Conservation (phyloP, 345 rosid genomes). For the Cochlearia excelsa region DNA sequence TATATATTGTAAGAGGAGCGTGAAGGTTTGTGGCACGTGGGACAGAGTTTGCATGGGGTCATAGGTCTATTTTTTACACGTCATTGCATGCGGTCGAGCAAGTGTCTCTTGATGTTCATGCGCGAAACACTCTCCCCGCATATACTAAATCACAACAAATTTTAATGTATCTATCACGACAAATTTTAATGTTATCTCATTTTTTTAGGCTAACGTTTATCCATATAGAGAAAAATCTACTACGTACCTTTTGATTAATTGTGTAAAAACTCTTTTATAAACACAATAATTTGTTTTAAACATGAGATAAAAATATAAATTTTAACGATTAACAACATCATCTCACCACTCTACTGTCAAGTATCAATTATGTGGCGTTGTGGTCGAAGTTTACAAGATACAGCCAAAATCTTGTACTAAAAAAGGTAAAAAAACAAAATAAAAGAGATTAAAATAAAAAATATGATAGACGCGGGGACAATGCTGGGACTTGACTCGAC, state of each 20-base stretch:
- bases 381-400: too few species aligned
- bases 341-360: too few species aligned
- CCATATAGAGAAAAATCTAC: not conserved
- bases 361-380: too few species aligned
- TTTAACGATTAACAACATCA: too few species aligned
- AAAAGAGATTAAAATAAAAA: too few species aligned
- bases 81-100: conserved; percentile 23
- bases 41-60: conserved; percentile 29
- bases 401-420: too few species aligned
- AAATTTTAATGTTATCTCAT: too few species aligned
- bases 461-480: conserved; percentile 38
- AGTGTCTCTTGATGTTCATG: conserved; percentile 19
- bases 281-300: too few species aligned
- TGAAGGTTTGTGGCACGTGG: conserved; percentile 24
- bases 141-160: conserved; percentile 15
- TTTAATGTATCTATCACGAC: not conserved
- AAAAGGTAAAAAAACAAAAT: too few species aligned
- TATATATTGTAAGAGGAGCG: conserved; percentile 25
- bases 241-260: too few species aligned
- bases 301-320: too few species aligned
- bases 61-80: conserved; percentile 29
- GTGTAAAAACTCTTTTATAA: not conserved
- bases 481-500: conserved; percentile 21
- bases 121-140: conserved; percentile 18
- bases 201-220: not conserved